Evolutionary conservation across 331 rosid genomes (phyloP).

Genomic region (Rosa hybrid): DNA sequence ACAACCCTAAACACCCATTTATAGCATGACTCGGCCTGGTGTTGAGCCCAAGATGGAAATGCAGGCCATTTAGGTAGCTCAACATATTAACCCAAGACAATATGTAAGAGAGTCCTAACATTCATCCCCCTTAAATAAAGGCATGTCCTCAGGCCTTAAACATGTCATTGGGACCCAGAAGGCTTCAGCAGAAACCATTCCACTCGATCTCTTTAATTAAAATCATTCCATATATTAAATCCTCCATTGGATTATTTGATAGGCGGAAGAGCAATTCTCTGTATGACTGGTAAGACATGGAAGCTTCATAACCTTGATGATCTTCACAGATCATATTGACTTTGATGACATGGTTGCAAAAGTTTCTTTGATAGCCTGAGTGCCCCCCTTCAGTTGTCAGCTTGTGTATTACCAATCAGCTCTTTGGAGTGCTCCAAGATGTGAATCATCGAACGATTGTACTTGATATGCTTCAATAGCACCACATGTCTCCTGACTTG

Average conservation of each 20-base stretch:
- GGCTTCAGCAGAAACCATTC: no score
- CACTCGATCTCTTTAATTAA: no score
- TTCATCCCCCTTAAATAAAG: no score
- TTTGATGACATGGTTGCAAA: constrained; percentile 83
- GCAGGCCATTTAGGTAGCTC: no score
- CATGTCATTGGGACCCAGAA: no score
- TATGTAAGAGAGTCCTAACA: no score
- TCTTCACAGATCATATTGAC: constrained; percentile 64
- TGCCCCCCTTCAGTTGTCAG: constrained; percentile 87
- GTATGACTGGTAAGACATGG: constrained; percentile 67
- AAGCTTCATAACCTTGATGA: constrained; percentile 41
- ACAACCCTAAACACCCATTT: no score
- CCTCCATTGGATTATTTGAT: constrained; percentile 67
- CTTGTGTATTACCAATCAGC: constrained; percentile 97
- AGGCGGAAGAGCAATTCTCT: constrained; percentile 60
- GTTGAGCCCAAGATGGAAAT: no score
- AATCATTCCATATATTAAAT: constrained; percentile 38
- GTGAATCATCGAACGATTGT: constrained; percentile 88
- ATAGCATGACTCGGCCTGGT: no score
- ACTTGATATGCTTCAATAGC: constrained; percentile 91
- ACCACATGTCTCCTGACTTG: constrained; percentile 95
- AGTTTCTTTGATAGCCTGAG: constrained; percentile 88
- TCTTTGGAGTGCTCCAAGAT: constrained; percentile 91
- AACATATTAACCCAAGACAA: no score
- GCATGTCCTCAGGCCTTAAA: no score